Evolutionary conservation across 805 yeast species (phyloP), one percentile per base, ranked within the genome.

Genomic region (Spathaspora boniae): DNA sequence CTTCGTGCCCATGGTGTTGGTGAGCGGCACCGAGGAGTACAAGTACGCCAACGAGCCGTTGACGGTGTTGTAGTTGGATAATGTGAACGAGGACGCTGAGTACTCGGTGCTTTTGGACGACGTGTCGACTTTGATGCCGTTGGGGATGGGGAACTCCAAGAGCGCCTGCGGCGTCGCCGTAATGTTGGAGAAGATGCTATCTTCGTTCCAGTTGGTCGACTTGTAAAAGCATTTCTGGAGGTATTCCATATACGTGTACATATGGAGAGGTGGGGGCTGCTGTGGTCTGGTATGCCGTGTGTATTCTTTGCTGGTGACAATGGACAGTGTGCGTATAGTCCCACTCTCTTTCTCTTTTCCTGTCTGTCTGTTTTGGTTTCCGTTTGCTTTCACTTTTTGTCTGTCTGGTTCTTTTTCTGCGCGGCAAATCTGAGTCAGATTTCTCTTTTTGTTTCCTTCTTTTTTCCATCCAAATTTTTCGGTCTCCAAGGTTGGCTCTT

Each of bases 211-310:
- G 4, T 72, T 72, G 1, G 94, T 80, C 16, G 82, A 56, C 25
- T 67, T 59, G 55, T 82, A 76, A 61, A 85, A 91, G 46, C 85
- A 75, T 58, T 74, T 70, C 47, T 82, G 81, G 21, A 91, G 74
- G 56, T 82, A 83, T 48, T 91, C 96, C 95, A 91, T 87, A 62
- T 84, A 89, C 28, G 77, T 73, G 42, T 80, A 66, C 96, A 87
- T 87, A 22, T 9, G 26, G 25, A 26, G 12, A 28, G 16, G 16
- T n/a, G 20, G 9, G 11, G 27, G 15, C 8, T 8, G 22, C 24
- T 4, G 25, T 11, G 25, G 25, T 11, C 11, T 22, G 11, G 25
- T 22, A 11, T 12, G 12, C 11, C 11, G 25, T 11, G 25, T 22
- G 25, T 22, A 11, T 12, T 22, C 11, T 11, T 22, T 22, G 12